These are phyloP conservation scores for Inosperma sp. DNA, from an alignment of 768 basidiomycete species.

Conservation along the genomic window DNA sequence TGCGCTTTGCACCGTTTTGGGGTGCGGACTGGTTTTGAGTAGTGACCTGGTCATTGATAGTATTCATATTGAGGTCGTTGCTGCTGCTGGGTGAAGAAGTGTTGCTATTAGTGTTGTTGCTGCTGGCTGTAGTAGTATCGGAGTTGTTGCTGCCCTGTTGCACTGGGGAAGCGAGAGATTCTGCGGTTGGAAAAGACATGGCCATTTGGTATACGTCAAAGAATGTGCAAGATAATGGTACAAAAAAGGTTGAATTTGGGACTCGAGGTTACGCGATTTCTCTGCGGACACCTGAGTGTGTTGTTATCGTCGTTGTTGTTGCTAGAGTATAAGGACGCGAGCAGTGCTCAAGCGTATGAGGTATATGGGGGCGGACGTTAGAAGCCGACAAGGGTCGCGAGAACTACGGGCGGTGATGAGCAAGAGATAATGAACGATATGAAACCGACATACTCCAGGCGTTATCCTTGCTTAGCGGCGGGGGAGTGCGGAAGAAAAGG, in stretches of 20 bases:
- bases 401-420: constrained; percentile 43
- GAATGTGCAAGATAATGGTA: constrained; percentile 12
- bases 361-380: constrained; percentile 37
- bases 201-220: constrained; percentile 28
- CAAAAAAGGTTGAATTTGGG: constrained; percentile 4
- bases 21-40: constrained; percentile 30
- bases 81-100: constrained; percentile 2
- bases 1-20: constrained; percentile 47
- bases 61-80: constrained; percentile 14
- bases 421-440: background rate
- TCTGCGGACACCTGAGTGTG: constrained; percentile 36
- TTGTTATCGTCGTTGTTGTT: constrained; percentile 18
- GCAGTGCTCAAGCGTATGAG: constrained; percentile 64
- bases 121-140: constrained; percentile 15
- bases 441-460: constrained; percentile 25
- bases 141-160: constrained; percentile 34
- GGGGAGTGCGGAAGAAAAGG: constrained; percentile 9
- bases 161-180: constrained; percentile 34
- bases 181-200: constrained; percentile 35
- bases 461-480: constrained; percentile 28
- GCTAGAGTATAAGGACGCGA: constrained; percentile 43
- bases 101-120: constrained; percentile 14
- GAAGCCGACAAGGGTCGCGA: constrained; percentile 95
- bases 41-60: constrained; percentile 16
- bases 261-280: constrained; percentile 39